Conservation (phyloP, 805 yeast genomes). For the Tetrapisispora arboricola region DNA sequence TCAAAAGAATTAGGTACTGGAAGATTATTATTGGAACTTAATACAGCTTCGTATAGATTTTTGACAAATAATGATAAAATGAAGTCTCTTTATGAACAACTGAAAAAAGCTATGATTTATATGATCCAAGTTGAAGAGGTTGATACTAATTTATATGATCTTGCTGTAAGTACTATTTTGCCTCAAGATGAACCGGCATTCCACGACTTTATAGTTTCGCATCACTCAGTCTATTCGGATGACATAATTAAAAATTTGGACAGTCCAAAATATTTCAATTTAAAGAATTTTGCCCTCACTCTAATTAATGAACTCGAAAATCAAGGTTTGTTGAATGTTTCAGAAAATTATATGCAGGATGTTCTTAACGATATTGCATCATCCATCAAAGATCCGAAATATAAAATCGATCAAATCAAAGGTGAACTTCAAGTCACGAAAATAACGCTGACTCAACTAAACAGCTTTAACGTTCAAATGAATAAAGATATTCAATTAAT, state of each 20-base stretch:
- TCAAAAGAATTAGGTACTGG: slow-evolving; percentile 31
- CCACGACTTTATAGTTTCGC: slow-evolving; percentile 40
- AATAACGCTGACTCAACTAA: slow-evolving; percentile 35
- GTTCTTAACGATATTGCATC: slow-evolving; percentile 72
- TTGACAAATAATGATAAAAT: slow-evolving; percentile 44
- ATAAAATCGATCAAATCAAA: slow-evolving; percentile 38
- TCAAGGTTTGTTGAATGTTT: slow-evolving; percentile 51
- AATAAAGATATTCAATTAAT: slow-evolving; percentile 34
- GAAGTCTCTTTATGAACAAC: slow-evolving; percentile 56
- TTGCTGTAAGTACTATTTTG: slow-evolving; percentile 18
- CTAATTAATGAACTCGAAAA: slow-evolving; percentile 66
- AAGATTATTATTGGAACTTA: slow-evolving; percentile 39
- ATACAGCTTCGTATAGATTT: slow-evolving; percentile 41
- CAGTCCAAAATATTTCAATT: slow-evolving; percentile 50
- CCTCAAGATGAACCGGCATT: slow-evolving; percentile 60
- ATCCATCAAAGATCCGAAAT: slow-evolving; percentile 56
- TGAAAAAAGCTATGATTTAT: slow-evolving; percentile 72
- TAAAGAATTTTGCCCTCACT: slow-evolving; percentile 68
- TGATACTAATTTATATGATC: slow-evolving; percentile 53
- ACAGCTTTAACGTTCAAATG: slow-evolving; percentile 37
- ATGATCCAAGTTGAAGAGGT: slow-evolving; percentile 72
- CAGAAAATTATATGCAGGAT: slow-evolving; percentile 59
- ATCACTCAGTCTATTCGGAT: slow-evolving; percentile 26
- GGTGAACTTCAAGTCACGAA: slow-evolving; percentile 37
- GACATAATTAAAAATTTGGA: slow-evolving; percentile 38